Evolutionary conservation across 176 grass and related monocot genomes (phyloP), one percentile per base, ranked within the genome.

Genomic region (Cenchrus fungigraminus): DNA sequence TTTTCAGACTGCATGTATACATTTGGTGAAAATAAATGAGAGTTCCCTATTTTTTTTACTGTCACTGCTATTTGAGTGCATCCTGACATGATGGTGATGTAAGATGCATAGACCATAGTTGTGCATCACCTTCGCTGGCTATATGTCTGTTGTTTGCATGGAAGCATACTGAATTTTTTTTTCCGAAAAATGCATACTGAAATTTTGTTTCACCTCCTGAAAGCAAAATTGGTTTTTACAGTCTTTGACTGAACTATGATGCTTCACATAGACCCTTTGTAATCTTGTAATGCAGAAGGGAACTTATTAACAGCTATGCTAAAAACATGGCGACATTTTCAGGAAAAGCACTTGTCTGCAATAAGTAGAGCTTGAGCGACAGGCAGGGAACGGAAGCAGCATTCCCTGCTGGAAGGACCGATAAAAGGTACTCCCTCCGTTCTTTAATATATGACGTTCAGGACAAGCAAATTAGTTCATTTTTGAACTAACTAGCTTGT

Each of bases 1-100:
- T 15, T 81, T 81, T 60, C 54, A 29, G 44, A 68, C 43, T 55
- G 19, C 40, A 74, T 76, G 55, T 63, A 6, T 16, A 34, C 57
- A 59, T 44, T 80, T 29, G 51, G 75, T 8, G 0, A 68, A 79
- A 88, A 73, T 71, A 85, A 77, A 76, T 77, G 56, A 79, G 44
- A 83, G 1, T 45, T 54, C 5, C 11, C 14, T 25, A 25, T 73
- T 6, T 16, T 60, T 57, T 87, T 67, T 40, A 75, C 15, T 70
- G 25, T 49, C 54, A 5, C 14, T 12, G 14, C 37, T 69, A 17
- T 17, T 34, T 40, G 65, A 61, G 42, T 69, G 17, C 40, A 59
- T 32, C 83, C 40, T 65, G 77, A 40, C 16, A 56, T 0, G 15
- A 50, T 5, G 44, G 47, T 58, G 56, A 45, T 31, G 65, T 78